Evolutionary conservation across 306 rosid genomes (phyloP), one percentile per base, ranked within the genome.

Genomic region (Neltuma alba): DNA sequence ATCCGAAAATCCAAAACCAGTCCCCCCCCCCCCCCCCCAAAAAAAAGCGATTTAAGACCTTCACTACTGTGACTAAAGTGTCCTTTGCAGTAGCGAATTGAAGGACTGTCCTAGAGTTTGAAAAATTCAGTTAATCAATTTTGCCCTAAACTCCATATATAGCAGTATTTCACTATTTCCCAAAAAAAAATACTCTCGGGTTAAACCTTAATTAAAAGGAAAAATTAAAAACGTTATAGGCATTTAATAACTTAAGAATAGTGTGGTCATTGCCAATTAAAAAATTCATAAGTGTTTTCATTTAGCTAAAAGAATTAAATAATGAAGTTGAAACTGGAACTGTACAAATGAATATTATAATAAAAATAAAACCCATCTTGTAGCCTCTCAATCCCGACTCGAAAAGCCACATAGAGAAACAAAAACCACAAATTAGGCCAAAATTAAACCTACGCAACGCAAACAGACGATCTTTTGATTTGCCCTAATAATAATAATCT

Each of bases 321-420:
- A 67, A 66, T 42, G 33, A 57, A 23, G 71, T 37, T 57, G 76
- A 75, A 78, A 69, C 81, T 79, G 57, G 65, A 58, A 60, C 60
- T 47, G 61, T n/a, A 70, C 81, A 76, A 69, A 10, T 21, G 16
- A 44, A 44, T 13, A 44, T 44, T 38, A 38, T 6, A 38, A 38
- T 9, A 7, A 9, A 6, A 38, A 7, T 6, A 44, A 44, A 44
- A 12, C 48, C 48, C 48, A 44, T 14, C 18, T 41, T 9, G 13
- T 44, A 12, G 18, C 14, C 48, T 44, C 48, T 44, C 18, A 44
- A 12, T 3, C 16, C 0, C 48, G 2, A 44, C 3, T 0, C 2
- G 48, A 44, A 44, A 44, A 44, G 48, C 14, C 48, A 44, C 48
- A 13, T 5, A 44, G 16, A 44, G 48, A 44, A 44, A 44, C 13